Base-by-base conservation (phyloP, 2,329 filamentous ascomycete species). In the Aspergillus carbonarius region DNA sequence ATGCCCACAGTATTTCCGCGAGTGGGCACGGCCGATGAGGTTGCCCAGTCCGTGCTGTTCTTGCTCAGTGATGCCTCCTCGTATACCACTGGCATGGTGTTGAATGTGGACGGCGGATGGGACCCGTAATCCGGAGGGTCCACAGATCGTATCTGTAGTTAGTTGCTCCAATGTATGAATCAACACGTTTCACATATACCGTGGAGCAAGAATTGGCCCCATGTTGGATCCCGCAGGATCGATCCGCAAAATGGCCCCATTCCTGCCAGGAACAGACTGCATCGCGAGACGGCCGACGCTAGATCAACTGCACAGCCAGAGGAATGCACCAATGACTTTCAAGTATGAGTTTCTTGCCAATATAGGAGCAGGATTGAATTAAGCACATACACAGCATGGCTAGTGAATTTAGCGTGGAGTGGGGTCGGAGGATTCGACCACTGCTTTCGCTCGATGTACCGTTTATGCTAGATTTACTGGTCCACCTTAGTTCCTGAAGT, bases 21-120 rank as follows among this genome's bases (percentile, higher is more conserved):
- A 6, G 54, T 66, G 12, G 73, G 72, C 3, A 74, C 65, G 15
- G 54, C 72, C 0, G 68, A 73, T 3, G 75, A 77, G 54, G 67
- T 74, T 0, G 80, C 79, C 9, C 74, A 76, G n/a, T 70, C 80
- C 1, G 75, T 82, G 27, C 73, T 78, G n/a, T 82, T 80, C 46
- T 62, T 83, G 60, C 66, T 82, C 17, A 78, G 78, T 44, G 76
- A 79, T 58, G 76, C 77, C 9, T 68, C 75, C 1, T 78, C 75
- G 2, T 82, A 76, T 65, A 78, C 81, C 1, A 82, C 80, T 1
- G 80, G 80, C 0, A 70, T 74, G 9, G 73, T 78, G 4, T 72
- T 78, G 48, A 75, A 69, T 53, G 77, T 82, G 20, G 81, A 83
- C 67, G 81, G 81, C 4, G 80, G 78, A 0, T 80, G 76, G 74